These are phyloP conservation scores for Jaminaea rosea DNA, from an alignment of 1,284 basidiomycete species.

Conservation along the genomic window DNA sequence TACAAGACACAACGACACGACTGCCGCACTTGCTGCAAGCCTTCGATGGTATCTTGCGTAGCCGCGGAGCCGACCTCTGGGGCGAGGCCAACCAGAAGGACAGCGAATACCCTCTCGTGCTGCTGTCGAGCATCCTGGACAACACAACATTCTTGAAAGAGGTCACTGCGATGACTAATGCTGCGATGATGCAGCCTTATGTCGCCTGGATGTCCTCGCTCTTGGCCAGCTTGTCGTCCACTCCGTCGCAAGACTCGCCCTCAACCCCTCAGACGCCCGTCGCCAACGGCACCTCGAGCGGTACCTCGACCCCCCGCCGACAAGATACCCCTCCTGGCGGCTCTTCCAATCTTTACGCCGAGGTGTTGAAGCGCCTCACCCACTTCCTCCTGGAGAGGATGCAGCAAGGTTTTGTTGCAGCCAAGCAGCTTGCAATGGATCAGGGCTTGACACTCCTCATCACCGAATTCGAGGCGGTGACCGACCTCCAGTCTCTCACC, in stretches of 20 bases:
- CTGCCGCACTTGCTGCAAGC: background rate
- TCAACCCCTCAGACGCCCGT: too few species aligned
- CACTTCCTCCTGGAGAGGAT: conserved; percentile 38
- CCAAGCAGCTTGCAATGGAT: background rate
- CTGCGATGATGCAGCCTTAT: conserved; percentile 14
- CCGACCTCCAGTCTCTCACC: background rate
- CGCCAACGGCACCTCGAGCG: background rate
- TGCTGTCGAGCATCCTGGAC: conserved; percentile 32
- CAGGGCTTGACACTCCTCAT: conserved; percentile 1
- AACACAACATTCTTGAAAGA: conserved; percentile 12
- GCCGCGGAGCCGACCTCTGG: conserved; percentile 19
- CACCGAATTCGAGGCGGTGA: background rate
- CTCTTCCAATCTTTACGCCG: conserved; percentile 10
- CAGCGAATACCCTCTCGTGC: conserved; percentile 23
- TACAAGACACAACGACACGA: background rate
- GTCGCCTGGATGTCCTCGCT: background rate
- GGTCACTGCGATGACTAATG: background rate
- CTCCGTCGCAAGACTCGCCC: too few species aligned
- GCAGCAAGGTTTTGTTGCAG: conserved; percentile 20
- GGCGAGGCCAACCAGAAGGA: background rate
- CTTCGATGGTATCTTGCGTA: background rate
- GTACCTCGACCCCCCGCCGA: background rate
- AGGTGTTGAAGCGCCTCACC: conserved; percentile 31
- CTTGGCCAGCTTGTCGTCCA: background rate
- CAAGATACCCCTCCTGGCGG: background rate